These are phyloP conservation scores for Naematelia aurantialba DNA, from an alignment of 768 basidiomycete genomes.

Conservation along the genomic window DNA sequence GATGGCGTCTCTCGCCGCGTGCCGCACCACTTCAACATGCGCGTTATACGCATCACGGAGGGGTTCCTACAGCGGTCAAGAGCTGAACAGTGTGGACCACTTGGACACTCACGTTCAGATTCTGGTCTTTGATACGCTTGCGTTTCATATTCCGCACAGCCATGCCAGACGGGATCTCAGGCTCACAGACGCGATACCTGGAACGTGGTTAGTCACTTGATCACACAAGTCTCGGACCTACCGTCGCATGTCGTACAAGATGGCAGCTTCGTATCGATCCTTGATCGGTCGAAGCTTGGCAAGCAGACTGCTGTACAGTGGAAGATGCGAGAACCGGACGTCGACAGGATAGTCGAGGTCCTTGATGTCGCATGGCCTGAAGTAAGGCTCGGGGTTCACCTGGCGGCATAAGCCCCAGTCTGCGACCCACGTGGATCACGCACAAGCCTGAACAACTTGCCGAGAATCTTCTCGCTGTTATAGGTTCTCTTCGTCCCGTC, in stretches of 20 bases:
- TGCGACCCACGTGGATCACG: no score
- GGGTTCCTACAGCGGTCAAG: slow-evolving; percentile 25
- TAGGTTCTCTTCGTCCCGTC: slow-evolving; percentile 35
- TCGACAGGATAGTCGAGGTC: slow-evolving; percentile 34
- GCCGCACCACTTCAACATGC: slow-evolving; percentile 26
- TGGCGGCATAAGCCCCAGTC: no score
- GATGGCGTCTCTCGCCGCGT: slow-evolving; percentile 23
- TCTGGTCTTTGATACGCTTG: slow-evolving; percentile 42
- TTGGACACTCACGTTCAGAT: slow-evolving; percentile 38
- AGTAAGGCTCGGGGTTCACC: slow-evolving; percentile 46
- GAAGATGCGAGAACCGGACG: slow-evolving; percentile 17
- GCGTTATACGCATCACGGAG: slow-evolving; percentile 37
- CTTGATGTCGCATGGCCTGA: slow-evolving; percentile 32
- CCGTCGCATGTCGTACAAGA: slow-evolving; percentile 44
- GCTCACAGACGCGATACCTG: slow-evolving; percentile 46
- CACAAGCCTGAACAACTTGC: slow-evolving; percentile 40
- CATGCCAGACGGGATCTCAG: slow-evolving; percentile 45
- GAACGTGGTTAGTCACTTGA: background rate
- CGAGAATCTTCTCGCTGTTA: slow-evolving; percentile 38
- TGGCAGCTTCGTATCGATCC: slow-evolving; percentile 33
- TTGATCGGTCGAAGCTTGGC: slow-evolving; percentile 40
- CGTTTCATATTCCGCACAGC: slow-evolving; percentile 41
- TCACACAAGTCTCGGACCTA: slow-evolving; percentile 8
- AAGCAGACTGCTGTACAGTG: slow-evolving; percentile 23
- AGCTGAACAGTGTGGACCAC: background rate